Conservation (phyloP, 1,139 yeast genomes). For the Debaryomyces singareniensis region DNA sequence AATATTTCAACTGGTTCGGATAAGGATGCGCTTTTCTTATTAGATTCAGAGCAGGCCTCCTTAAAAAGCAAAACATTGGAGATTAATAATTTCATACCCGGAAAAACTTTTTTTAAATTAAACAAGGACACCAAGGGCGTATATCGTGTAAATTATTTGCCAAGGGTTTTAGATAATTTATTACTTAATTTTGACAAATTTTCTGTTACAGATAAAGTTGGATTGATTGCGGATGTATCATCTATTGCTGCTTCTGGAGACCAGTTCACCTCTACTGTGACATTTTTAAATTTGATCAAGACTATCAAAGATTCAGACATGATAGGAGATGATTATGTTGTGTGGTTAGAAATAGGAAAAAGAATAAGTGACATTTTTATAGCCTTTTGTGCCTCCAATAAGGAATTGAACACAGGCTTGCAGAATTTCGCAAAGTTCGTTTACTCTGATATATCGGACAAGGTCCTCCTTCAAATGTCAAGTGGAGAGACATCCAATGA, state of each 20-base stretch:
- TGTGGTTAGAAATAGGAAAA: constrained; percentile 57
- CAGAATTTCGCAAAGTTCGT: constrained; percentile 34
- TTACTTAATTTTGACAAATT: constrained; percentile 39
- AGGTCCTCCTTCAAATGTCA: constrained; percentile 19
- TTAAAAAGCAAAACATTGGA: constrained; percentile 1
- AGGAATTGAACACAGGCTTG: constrained; percentile 29
- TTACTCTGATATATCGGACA: constrained; percentile 30
- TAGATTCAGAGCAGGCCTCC: not conserved
- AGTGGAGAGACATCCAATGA: constrained; percentile 22
- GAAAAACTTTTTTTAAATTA: constrained; percentile 42
- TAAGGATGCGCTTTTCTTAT: not conserved
- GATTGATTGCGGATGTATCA: constrained; percentile 57
- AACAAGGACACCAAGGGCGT: constrained; percentile 61
- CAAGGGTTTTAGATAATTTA: constrained; percentile 39
- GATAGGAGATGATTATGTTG: constrained; percentile 45
- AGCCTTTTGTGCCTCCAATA: constrained; percentile 43
- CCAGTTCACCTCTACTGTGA: constrained; percentile 38
- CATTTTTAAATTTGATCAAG: constrained; percentile 39
- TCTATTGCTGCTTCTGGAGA: constrained; percentile 60
- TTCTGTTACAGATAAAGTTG: constrained; percentile 57
- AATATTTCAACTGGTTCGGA: constrained; percentile 31
- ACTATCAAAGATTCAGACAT: constrained; percentile 38
- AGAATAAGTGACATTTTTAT: constrained; percentile 37
- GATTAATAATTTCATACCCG: constrained; percentile 12
- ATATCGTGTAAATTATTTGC: constrained; percentile 61